phyloP scores from a whole-genome alignment of 1,139 yeast genomes.

The Candida neerlandica region DNA sequence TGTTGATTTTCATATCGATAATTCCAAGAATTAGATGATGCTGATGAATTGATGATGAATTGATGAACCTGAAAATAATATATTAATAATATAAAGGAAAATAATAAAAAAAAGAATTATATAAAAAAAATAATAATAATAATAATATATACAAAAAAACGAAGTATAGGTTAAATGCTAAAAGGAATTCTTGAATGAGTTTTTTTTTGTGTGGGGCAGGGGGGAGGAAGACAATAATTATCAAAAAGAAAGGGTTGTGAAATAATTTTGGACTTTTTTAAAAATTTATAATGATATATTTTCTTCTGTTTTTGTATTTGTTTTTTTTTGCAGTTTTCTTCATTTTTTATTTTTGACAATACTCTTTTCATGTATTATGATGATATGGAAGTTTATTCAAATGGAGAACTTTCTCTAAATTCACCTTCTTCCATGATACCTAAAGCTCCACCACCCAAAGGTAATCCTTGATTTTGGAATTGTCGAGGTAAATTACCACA shows the following conservation, averaged over 20 bases:
- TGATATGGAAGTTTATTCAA: slow-evolving; percentile 1
- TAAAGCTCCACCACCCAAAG: slow-evolving; percentile 15
- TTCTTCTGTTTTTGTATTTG: too few species aligned
- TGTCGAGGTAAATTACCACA: slow-evolving; percentile 83
- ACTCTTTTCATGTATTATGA: not conserved
- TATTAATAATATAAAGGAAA: not conserved
- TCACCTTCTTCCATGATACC: slow-evolving; percentile 22
- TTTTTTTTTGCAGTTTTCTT: too few species aligned
- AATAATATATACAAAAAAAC: slow-evolving; percentile 1
- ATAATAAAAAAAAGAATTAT: not conserved
- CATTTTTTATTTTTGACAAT: too few species aligned
- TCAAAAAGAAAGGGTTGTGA: not conserved
- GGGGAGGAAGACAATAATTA: not conserved
- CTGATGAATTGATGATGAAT: too few species aligned
- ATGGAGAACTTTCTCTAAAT: slow-evolving; percentile 13
- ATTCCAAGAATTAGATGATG: slow-evolving; percentile 27
- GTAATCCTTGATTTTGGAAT: slow-evolving; percentile 34
- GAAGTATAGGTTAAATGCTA: slow-evolving; percentile 1
- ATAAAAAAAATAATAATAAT: not conserved
- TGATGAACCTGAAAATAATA: not conserved
- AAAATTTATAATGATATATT: too few species aligned
- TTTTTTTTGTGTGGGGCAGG: too few species aligned
- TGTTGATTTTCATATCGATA: slow-evolving; percentile 29
- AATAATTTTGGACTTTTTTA: too few species aligned
- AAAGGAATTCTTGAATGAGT: not conserved